Base-by-base conservation (phyloP, 371 early-diverging fungal genomes). In the Apophysomyces variabilis region DNA sequence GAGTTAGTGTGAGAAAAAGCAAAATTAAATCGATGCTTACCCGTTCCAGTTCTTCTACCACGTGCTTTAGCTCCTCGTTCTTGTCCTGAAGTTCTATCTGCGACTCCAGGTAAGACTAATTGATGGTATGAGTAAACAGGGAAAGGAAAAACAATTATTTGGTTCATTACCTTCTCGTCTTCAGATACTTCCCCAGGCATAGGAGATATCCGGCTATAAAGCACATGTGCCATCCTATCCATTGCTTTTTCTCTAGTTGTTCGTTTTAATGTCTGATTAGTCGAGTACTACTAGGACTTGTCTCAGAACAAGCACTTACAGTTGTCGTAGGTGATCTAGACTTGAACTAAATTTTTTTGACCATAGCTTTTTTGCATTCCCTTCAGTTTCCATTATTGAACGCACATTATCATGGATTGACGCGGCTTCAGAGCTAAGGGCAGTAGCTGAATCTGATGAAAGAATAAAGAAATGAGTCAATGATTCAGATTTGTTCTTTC, bases 271-370 rank as follows among this genome's bases (percentile, higher is more conserved):
- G 1, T 5, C 13, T 11, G 4, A 41, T 41, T 2, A 41, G 13
- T 26, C 32, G 32, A 26, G 32, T 3, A 26, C 32, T 3, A 26
- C 3, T 26, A 41, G 1, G 6, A 13, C 41, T 8, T 12, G 4
- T 36, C 3, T 32, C 12, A 65, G 62, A 74, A 8, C 21, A 21
- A 18, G 38, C 1, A 18, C 60, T 59, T 59, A 59, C 60, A 59
- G n/a, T 39, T 37, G 14, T 41, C 13, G 16, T 41, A 59, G n/a
- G 5, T 41, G n/a, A 16, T 59, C 60, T 16, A 59, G 11, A n/a
- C 43, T 38, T 26, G 8, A 8, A 41, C 36, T 43, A 59, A 59
- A 43, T n/a, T 16, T 38, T 37, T 38, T 16, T 14, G 43, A 18
- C 60, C 60, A 59, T 59, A 39, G 37, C 12, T 9, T 59, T n/a